Evolutionary conservation across 2,329 filamentous ascomycete genomes (phyloP).

Genomic region (Fusarium camptoceras): DNA sequence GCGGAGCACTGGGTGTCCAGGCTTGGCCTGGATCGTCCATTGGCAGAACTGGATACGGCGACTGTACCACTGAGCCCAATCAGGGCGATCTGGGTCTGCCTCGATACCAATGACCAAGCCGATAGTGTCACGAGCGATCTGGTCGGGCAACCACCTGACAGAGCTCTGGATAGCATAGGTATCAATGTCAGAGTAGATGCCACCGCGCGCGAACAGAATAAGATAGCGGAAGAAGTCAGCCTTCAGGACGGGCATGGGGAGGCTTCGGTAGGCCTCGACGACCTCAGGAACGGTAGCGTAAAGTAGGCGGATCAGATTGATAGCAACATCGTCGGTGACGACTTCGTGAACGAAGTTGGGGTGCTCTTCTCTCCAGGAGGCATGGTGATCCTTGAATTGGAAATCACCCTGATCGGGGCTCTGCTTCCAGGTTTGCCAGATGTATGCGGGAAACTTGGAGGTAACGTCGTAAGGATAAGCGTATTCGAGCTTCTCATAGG

Average conservation of each 20-base stretch:
- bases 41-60: slow-evolving; percentile 98
- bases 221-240: slow-evolving; percentile 84
- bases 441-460: slow-evolving; percentile 92
- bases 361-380: slow-evolving; percentile 88
- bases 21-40: slow-evolving; percentile 97
- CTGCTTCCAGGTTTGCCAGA: slow-evolving; percentile 99
- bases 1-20: slow-evolving; percentile 90
- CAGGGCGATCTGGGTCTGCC: slow-evolving; percentile 90
- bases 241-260: slow-evolving; percentile 81
- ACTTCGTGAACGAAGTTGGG: slow-evolving; percentile 96
- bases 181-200: slow-evolving; percentile 91
- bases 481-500: slow-evolving; percentile 86
- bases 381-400: slow-evolving; percentile 83
- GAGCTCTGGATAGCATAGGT: slow-evolving; percentile 87
- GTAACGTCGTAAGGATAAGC: slow-evolving; percentile 94
- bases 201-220: slow-evolving; percentile 70
- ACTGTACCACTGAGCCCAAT: slow-evolving; percentile 97
- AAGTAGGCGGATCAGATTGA: slow-evolving; percentile 83
- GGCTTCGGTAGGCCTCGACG: slow-evolving; percentile 77
- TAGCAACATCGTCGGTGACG: slow-evolving; percentile 89
- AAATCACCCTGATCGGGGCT: slow-evolving; percentile 83
- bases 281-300: slow-evolving; percentile 87
- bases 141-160: slow-evolving; percentile 84
- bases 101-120: slow-evolving; percentile 95
- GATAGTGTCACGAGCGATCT: slow-evolving; percentile 80